Evolutionary conservation across 176 grass and related monocot species (phyloP).

Genomic region (Thinopyrum elongatum): DNA sequence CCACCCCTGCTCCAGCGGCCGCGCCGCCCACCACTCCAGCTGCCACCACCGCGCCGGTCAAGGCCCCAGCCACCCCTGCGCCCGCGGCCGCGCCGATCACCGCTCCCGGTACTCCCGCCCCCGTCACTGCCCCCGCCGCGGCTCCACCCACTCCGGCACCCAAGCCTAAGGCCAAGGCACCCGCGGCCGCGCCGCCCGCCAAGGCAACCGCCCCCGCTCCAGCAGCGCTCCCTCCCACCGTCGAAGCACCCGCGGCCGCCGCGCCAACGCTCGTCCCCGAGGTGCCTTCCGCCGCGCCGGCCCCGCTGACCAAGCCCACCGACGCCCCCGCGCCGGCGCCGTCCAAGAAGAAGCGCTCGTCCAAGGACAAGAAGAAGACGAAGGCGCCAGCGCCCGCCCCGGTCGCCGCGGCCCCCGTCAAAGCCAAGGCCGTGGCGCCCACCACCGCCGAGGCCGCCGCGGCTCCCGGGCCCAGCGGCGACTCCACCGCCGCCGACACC

Average conservation of each 20-base stretch:
- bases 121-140: background rate
- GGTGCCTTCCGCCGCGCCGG: too few relatives aligned
- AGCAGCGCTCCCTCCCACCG: background rate
- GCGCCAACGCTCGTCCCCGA: background rate
- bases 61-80: background rate
- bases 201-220: constrained; percentile 23
- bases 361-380: background rate
- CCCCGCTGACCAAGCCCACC: background rate
- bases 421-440: constrained; percentile 19
- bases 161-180: constrained; percentile 7
- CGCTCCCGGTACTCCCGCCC: constrained; percentile 4
- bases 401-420: background rate
- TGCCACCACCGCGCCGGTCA: background rate
- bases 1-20: background rate
- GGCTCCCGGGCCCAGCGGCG: constrained; percentile 35
- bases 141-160: background rate
- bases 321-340: background rate
- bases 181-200: background rate
- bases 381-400: constrained; percentile 28
- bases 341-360: background rate
- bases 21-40: background rate
- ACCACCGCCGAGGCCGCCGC: background rate
- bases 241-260: background rate
- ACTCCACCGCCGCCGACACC: constrained; percentile 30
- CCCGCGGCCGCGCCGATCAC: background rate